A percentile compares a stretch with the other conserved stretches of the same genome.
Conservation (phyloP, 345 rosid species). For the Gossypium ekmanianum region DNA sequence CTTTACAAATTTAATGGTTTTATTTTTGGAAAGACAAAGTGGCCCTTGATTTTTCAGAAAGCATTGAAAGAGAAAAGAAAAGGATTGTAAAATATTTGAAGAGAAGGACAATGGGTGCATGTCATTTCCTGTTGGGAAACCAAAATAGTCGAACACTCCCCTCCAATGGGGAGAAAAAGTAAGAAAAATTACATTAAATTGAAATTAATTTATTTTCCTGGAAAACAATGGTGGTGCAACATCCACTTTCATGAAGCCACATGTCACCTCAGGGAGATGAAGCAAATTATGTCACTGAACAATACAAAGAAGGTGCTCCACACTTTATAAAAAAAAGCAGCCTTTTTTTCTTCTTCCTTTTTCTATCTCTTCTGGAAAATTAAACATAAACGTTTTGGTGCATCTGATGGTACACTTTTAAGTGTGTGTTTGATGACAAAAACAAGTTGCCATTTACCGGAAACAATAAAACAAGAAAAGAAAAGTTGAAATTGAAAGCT, state of each 20-base stretch:
- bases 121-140: slow-evolving; percentile 1
- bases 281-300: slow-evolving; percentile 7
- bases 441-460: background rate
- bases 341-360: background rate
- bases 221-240: background rate
- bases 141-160: background rate
- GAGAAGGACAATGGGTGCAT: background rate
- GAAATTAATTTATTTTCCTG: background rate
- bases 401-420: slow-evolving; percentile 17
- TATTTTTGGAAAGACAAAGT: background rate
- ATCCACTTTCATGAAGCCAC: slow-evolving; percentile 12
- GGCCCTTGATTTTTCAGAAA: slow-evolving; percentile 19
- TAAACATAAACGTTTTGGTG: background rate
- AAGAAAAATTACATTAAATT: background rate
- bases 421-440: background rate
- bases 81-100: background rate
- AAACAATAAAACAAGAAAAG: background rate
- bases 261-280: slow-evolving; percentile 19
- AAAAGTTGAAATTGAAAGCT: slow-evolving; percentile 11
- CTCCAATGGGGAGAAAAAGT: too few species aligned
- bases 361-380: background rate
- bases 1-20: background rate
- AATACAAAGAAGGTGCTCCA: background rate
- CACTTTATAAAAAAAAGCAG: background rate
- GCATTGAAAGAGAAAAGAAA: background rate